Base-by-base conservation (phyloP, 2,329 filamentous ascomycete species). In the Trichophyton simii region DNA sequence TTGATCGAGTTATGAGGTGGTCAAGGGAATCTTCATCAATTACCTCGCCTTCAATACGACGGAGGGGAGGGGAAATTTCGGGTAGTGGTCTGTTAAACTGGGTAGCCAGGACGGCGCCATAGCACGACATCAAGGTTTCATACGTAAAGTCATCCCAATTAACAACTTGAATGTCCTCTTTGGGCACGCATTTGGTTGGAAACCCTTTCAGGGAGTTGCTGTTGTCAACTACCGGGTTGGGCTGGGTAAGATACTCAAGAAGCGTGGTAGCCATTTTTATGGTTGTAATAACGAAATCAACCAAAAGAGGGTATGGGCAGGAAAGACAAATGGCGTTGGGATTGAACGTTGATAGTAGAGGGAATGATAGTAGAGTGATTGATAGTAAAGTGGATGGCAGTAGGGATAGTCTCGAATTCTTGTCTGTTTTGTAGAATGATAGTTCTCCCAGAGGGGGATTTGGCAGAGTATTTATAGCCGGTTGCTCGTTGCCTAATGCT, bases 11-110 rank as follows among this genome's bases (percentile, higher is more conserved):
- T 18, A 64, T 4, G 9, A 63, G 28, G 44, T 63, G 63, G 2
- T 63, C 61, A 13, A 64, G 59, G 1, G 63, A 57, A 15, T 64
- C 42, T 52, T 64, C 63, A 59, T 61, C 57, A 34, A 48, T 60
- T 41, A 64, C 59, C 20, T 57, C 38, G 15, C 15, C n/a, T n/a
- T 64, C 63, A 18, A 62, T 25, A 11, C 3, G 5, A 1, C 20
- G 1, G 2, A 50, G 4, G 13, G 46, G 46, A 25, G 46, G 46
- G 3, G 20, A 50, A 3, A 25, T 50, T 50, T 25, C 20, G 3
- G 46, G 46, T 0, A 50, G 13, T 22, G 18, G 20, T 4, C 4
- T 3, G 13, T 50, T 13, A 15, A 13, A 15, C 3, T n/a, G 7
- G 4, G 20, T 5, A 15, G 20, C 3, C 50, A 63, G 60, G 54